Conservation (phyloP, 495 filamentous ascomycete genomes). For the Cairneyella variabilis region DNA sequence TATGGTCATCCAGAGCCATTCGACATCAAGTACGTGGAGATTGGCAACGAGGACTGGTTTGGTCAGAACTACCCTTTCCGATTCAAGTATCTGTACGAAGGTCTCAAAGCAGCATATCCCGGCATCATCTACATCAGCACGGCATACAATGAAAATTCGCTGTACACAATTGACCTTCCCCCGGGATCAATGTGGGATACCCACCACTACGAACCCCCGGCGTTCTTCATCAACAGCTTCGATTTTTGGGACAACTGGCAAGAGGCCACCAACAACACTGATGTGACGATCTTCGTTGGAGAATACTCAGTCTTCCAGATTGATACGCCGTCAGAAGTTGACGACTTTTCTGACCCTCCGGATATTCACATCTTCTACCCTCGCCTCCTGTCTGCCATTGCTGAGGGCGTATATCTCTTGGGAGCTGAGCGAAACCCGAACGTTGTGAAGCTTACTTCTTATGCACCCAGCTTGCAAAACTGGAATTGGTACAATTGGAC, state of each 20-base stretch:
- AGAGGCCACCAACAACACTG: conserved; percentile 16
- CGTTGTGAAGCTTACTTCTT: conserved; percentile 40
- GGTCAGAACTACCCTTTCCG: conserved; percentile 39
- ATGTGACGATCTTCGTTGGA: conserved; percentile 35
- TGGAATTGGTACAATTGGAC: conserved; percentile 40
- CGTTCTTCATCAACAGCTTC: conserved; percentile 44
- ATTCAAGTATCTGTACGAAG: conserved; percentile 44
- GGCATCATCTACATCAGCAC: conserved; percentile 43
- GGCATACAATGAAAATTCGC: conserved; percentile 8
- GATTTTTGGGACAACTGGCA: conserved; percentile 45
- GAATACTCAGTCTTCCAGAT: conserved; percentile 44
- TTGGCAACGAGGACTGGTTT: conserved; percentile 48
- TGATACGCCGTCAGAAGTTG: conserved; percentile 29
- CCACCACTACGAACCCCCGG: conserved; percentile 45
- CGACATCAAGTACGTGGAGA: conserved; percentile 13
- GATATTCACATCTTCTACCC: conserved; percentile 17
- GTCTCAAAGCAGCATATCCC: conserved; percentile 45
- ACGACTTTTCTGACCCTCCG: conserved; percentile 7
- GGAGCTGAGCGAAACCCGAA: conserved; percentile 55
- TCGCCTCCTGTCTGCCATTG: conserved; percentile 12
- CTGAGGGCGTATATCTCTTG: conserved; percentile 54
- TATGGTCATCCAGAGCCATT: conserved; percentile 15
- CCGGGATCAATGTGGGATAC: conserved; percentile 29
- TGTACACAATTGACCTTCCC: conserved; percentile 12
- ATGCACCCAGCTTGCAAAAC: conserved; percentile 43